These are phyloP conservation scores for Cercospora sp. DNA, from an alignment of 2,329 filamentous ascomycete genomes.

Conservation along the genomic window DNA sequence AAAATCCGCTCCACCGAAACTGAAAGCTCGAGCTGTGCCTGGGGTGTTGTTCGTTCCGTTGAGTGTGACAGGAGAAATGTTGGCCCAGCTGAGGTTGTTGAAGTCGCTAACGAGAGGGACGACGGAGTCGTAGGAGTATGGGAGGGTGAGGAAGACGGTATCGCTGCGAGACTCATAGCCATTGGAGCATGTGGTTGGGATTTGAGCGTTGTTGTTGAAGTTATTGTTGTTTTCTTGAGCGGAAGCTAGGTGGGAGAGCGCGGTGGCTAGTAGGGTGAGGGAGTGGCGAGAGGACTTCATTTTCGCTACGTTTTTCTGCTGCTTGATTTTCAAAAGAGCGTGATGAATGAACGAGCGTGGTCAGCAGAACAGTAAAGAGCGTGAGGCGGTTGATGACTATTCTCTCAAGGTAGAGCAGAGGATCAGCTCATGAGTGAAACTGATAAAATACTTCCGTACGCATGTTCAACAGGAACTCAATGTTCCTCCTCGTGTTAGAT, in stretches of 20 bases:
- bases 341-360: neutral
- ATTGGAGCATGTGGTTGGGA: constrained; percentile 21
- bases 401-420: neutral
- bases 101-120: constrained; percentile 28
- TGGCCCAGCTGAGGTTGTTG: constrained; percentile 27
- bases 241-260: neutral
- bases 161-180: constrained; percentile 21
- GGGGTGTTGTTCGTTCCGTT: constrained; percentile 26
- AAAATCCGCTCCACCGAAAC: constrained; percentile 21
- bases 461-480: neutral
- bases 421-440: neutral
- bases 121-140: constrained; percentile 30
- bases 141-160: constrained; percentile 25
- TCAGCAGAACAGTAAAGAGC: neutral
- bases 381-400: neutral
- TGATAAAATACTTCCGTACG: too few relatives aligned
- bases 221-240: neutral
- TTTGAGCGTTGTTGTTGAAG: neutral
- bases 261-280: neutral
- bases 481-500: neutral
- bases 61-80: constrained; percentile 14
- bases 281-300: neutral
- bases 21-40: constrained; percentile 26
- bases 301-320: neutral
- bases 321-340: neutral